phyloP scores from a whole-genome alignment of 495 filamentous ascomycete species.

The Penicillium arizonense region DNA sequence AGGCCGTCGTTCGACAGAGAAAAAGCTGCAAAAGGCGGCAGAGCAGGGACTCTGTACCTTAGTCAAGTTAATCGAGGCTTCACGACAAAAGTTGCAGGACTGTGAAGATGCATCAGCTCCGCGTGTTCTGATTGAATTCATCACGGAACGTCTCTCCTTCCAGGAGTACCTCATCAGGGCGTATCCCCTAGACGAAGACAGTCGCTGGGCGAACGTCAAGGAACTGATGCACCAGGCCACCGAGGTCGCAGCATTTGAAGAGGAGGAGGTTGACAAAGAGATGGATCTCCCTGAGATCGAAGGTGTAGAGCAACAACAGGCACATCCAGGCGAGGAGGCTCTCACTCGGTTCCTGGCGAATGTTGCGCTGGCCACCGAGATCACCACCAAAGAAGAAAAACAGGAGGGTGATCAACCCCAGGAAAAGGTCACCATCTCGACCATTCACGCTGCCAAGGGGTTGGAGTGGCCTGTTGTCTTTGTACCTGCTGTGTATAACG shows the following conservation, averaged over 20 bases:
- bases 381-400: slow-evolving; percentile 56
- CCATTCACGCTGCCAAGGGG: slow-evolving; percentile 95
- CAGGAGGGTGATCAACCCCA: slow-evolving; percentile 44
- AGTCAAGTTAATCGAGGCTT: slow-evolving; percentile 61
- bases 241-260: slow-evolving; percentile 44
- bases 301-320: slow-evolving; percentile 65
- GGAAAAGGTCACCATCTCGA: slow-evolving; percentile 84
- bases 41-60: slow-evolving; percentile 63
- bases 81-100: slow-evolving; percentile 57
- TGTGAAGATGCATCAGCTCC: slow-evolving; percentile 50
- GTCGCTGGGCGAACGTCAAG: slow-evolving; percentile 87
- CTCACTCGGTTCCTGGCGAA: slow-evolving; percentile 87
- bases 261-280: slow-evolving; percentile 47
- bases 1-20: slow-evolving; percentile 63
- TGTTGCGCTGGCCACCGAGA: slow-evolving; percentile 79
- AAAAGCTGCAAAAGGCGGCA: slow-evolving; percentile 64
- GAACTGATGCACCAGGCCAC: slow-evolving; percentile 80
- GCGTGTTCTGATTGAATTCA: slow-evolving; percentile 67
- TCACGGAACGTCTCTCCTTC: slow-evolving; percentile 73
- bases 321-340: slow-evolving; percentile 56
- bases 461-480: slow-evolving; percentile 98
- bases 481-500: slow-evolving; percentile 85
- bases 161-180: slow-evolving; percentile 66
- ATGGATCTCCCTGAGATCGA: slow-evolving; percentile 76
- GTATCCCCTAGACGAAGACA: slow-evolving; percentile 75